Base-by-base conservation (phyloP, 345 rosid species). In the Gossypium longicalyx region DNA sequence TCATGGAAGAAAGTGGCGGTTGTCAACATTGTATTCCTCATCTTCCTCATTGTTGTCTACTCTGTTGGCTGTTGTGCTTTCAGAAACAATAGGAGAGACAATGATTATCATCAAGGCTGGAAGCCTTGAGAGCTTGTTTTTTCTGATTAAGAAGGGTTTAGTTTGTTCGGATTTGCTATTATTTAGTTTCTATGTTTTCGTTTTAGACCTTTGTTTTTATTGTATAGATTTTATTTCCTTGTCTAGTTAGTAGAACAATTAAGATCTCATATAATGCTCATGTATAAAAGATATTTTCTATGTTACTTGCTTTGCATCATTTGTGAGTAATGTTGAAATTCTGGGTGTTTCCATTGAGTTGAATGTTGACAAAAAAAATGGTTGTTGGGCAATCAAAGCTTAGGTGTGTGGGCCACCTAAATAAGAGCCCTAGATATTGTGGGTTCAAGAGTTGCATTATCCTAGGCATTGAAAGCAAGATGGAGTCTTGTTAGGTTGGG, bases 1-100 rank as follows among this genome's bases (percentile, higher is more conserved):
- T 84, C 88, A 49, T 92, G 98, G 98, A 91, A 87, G 87, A 85
- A 82, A 79, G 89, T 89, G 45, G 93, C 98, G 7, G 67, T 83
- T 10, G 73, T 89, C 73, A 87, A 89, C 87, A 82, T 90, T 13
- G 48, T 91, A 3, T 89, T 90, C 90, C 90, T 94, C 34, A 9
- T 92, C 1, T 79, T 87, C 87, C 93, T 94, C 74, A 77, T 90
- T 67, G 65, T 89, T 7, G 83, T 92, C 52, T 91, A 91, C 78
- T 86, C 93, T 2, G 77, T 94, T 12, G 97, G 96, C 9, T 89
- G 97, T 86, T 93, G 94, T 27, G 98, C 97, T 0, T 86, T 93
- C 87, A 83, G 86, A 78, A 94, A 94, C 91, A 94, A 75, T 82
- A 76, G 89, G 80, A 73, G 85, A 77, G 63, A 58, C 16, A 58